A percentile compares a stretch with the other conserved stretches of the same genome.
These are phyloP conservation scores for Ramalina intermedia DNA, from an alignment of 495 filamentous ascomycete genomes.

Conservation along the genomic window DNA sequence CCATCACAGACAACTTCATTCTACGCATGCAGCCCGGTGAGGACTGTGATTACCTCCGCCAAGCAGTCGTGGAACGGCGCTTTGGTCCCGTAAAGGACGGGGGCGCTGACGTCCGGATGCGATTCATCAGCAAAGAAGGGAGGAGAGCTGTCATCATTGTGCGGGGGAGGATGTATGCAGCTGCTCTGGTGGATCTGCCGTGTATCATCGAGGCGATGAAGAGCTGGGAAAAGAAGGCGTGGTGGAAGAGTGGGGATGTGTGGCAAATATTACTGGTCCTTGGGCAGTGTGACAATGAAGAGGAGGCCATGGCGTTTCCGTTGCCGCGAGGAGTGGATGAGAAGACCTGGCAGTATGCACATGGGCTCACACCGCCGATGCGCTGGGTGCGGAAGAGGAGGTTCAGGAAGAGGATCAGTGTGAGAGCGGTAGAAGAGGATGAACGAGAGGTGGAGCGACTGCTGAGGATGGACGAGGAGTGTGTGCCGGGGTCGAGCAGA, in stretches of 20 bases:
- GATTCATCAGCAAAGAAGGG: slow-evolving; percentile 60
- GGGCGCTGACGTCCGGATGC: slow-evolving; percentile 58
- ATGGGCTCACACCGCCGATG: slow-evolving; percentile 87
- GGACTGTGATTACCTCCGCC: slow-evolving; percentile 67
- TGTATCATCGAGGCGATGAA: slow-evolving; percentile 93
- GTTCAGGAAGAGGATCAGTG: slow-evolving; percentile 70
- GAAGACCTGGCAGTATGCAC: slow-evolving; percentile 62
- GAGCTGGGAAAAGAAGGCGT: slow-evolving; percentile 73
- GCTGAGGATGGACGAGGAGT: slow-evolving; percentile 49
- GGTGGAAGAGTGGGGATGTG: slow-evolving; percentile 89
- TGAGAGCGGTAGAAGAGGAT: slow-evolving; percentile 76
- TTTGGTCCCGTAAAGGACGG: slow-evolving; percentile 51
- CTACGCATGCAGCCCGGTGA: slow-evolving; percentile 74
- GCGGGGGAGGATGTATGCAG: slow-evolving; percentile 58
- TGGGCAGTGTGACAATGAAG: slow-evolving; percentile 52
- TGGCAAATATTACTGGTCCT: slow-evolving; percentile 89
- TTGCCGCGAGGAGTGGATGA: slow-evolving; percentile 50
- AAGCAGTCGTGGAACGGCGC: slow-evolving; percentile 53
- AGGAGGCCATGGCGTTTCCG: slow-evolving; percentile 50
- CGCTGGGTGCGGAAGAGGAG: slow-evolving; percentile 69
- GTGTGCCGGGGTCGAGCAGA: slow-evolving; percentile 25
- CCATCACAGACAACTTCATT: slow-evolving; percentile 77
- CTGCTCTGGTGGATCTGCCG: slow-evolving; percentile 72
- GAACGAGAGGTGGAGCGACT: slow-evolving; percentile 70
- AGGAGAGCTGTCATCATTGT: slow-evolving; percentile 61